Evolutionary conservation across 2,329 filamentous ascomycete genomes (phyloP).

Genomic region (Didymella arachidicola): DNA sequence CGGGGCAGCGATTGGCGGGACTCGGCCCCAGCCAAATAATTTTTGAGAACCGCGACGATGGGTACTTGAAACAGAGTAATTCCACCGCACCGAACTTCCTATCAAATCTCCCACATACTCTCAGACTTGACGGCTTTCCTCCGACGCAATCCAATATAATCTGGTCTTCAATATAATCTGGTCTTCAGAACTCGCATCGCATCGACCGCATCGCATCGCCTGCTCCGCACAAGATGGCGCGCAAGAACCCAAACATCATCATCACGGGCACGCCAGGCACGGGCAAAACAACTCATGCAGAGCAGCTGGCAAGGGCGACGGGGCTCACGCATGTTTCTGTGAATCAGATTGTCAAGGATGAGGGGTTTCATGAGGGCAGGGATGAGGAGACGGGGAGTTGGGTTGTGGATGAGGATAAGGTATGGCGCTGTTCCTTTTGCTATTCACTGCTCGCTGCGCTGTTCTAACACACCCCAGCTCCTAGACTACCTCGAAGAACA

Average conservation of each 20-base stretch:
- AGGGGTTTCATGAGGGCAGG: constrained; percentile 84
- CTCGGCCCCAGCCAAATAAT: constrained; percentile 8
- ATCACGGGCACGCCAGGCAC: constrained; percentile 95
- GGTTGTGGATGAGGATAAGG: constrained; percentile 97
- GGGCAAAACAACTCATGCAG: constrained; percentile 93
- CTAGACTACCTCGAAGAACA: constrained; percentile 89
- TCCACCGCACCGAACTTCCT: neutral
- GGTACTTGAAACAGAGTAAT: neutral
- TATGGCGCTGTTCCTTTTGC: constrained; percentile 49
- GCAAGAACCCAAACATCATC: constrained; percentile 80
- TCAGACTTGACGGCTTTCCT: neutral
- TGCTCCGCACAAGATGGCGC: constrained; percentile 47
- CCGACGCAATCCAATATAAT: neutral
- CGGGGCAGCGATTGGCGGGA: constrained; percentile 19
- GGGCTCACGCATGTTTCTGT: constrained; percentile 84
- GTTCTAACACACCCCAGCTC: constrained; percentile 59
- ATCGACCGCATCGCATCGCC: too few species aligned
- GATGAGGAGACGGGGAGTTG: constrained; percentile 86
- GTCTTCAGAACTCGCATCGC: too few species aligned
- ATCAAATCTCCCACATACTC: too few species aligned
- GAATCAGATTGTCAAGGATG: constrained; percentile 91
- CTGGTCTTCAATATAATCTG: too few species aligned
- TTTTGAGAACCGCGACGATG: constrained; percentile 5
- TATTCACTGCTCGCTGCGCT: neutral
- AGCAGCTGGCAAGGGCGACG: constrained; percentile 77